A percentile compares a stretch with the other conserved stretches of the same genome.
Evolutionary conservation across 139 green algal genomes (phyloP).

Genomic region (Tetraselmis striata): DNA sequence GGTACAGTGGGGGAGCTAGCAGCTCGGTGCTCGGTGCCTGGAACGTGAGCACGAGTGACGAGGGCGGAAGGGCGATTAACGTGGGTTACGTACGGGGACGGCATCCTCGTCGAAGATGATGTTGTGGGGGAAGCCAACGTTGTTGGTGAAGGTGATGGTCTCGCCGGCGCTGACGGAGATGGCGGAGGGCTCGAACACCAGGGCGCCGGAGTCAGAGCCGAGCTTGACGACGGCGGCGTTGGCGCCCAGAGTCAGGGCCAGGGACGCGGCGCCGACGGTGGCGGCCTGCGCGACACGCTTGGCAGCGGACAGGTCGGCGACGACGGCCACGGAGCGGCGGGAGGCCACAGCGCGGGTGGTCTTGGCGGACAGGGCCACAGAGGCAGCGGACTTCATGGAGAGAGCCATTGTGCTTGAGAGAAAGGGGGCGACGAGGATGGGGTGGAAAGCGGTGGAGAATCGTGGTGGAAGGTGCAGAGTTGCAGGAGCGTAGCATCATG

Average conservation of each 20-base stretch:
- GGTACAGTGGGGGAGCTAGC: too few species aligned
- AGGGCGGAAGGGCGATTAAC: too few species aligned
- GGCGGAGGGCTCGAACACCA: constrained; percentile 59
- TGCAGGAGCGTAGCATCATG: too few species aligned
- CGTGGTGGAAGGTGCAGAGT: too few species aligned
- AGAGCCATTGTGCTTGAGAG: constrained; percentile 11
- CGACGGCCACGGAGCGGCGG: background rate
- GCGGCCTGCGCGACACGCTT: constrained; percentile 19
- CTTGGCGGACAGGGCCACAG: constrained; percentile 15
- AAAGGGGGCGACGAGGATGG: too few species aligned
- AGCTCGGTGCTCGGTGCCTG: too few species aligned
- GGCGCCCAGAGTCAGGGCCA: constrained; percentile 66
- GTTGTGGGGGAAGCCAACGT: constrained; percentile 82
- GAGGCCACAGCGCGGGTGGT: constrained; percentile 2
- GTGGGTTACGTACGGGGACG: constrained; percentile 58
- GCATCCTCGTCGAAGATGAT: constrained; percentile 93
- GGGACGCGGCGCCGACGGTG: constrained; percentile 52
- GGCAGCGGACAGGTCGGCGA: constrained; percentile 14
- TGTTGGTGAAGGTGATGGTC: constrained; percentile 74
- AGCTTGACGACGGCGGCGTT: constrained; percentile 75
- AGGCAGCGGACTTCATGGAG: constrained; percentile 18
- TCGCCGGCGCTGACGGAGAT: constrained; percentile 67
- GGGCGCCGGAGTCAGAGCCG: constrained; percentile 63
- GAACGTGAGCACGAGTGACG: too few species aligned
- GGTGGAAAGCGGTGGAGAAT: too few species aligned